phyloP scores from a whole-genome alignment of 163 green algal species.

The Scenedesmus sp. region DNA sequence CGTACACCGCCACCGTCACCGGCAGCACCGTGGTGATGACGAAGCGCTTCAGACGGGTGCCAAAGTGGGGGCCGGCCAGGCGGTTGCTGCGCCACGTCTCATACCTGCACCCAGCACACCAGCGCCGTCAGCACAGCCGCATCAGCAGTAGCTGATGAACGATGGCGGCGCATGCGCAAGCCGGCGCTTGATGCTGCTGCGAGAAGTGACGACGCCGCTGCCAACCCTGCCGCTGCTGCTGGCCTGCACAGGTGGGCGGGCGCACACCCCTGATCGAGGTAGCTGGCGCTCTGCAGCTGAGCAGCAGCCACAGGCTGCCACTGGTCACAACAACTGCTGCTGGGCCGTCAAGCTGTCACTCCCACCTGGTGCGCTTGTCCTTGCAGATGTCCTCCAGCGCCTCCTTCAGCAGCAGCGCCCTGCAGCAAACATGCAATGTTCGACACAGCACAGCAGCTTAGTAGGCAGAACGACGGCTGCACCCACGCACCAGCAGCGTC shows the following conservation, averaged over 20 bases:
- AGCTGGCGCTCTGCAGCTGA: too few relatives aligned
- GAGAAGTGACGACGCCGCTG: too few relatives aligned
- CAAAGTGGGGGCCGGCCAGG: slow-evolving; percentile 15
- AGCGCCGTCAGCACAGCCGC: not conserved
- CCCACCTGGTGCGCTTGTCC: slow-evolving; percentile 45
- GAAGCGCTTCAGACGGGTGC: slow-evolving; percentile 15
- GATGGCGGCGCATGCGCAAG: too few relatives aligned
- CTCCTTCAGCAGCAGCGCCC: slow-evolving; percentile 56
- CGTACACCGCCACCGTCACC: slow-evolving; percentile 23
- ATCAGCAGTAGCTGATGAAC: not conserved
- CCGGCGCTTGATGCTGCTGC: too few relatives aligned
- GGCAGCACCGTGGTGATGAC: slow-evolving; percentile 42
- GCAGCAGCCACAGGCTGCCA: too few relatives aligned
- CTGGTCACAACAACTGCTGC: too few relatives aligned
- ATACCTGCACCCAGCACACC: not conserved
- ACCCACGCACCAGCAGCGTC: not conserved
- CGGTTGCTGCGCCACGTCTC: slow-evolving; percentile 45
- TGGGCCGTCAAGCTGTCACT: too few relatives aligned
- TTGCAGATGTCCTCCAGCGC: slow-evolving; percentile 54
- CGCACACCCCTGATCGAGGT: too few relatives aligned
- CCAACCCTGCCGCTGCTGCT: too few relatives aligned
- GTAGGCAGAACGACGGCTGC: not conserved
- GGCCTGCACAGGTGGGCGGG: too few relatives aligned
- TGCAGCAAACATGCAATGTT: not conserved
- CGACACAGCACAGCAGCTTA: not conserved